Base-by-base conservation (phyloP, 2,329 filamentous ascomycete genomes). In the Colletotrichum tamarilloi region DNA sequence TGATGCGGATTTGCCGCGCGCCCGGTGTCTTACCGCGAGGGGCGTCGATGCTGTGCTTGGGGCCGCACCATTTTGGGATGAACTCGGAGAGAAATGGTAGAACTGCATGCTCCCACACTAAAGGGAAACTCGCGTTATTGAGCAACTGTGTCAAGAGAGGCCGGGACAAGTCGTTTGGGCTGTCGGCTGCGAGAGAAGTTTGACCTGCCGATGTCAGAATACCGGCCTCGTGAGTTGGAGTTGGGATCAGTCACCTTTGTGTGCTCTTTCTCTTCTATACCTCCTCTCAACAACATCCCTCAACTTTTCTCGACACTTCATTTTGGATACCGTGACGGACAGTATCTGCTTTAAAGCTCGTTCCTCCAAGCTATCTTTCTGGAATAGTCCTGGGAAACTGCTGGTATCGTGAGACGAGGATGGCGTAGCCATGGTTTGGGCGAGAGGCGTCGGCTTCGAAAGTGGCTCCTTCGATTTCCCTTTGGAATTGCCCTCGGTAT, bases 41-140 rank as follows among this genome's bases (percentile, higher is more conserved):
- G 38, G 84, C 81, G 62, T 79, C 84, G 72, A 86, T 79, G 60
- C 82, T 79, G 64, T 86, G 83, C 7, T 81, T 80, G 0, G 82
- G 79, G 0, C 84, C 83, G 57, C 83, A 81, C 84, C 83, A 86
- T 42, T 80, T 81, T 2, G 84, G 84, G 35, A 86, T 75, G 64
- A 85, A 82, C 56, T 84, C 82, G 62, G 80, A 75, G 0, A 86
- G 78, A 68, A 86, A 86, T 3, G 85, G 85, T 1, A 86, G 81
- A 2, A 86, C 78, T 11, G 81, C 79, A 55, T 86, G 84, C 62
- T 86, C 85, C 78, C 84, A 86, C 5, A 85, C 74, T 0, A 85
- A 67, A 0, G 84, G 81, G 66, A 86, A 86, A 67, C 77, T 82
- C 0, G 81, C 79, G 1, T 77, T 77, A 38, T 85, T 84, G 53